Evolutionary conservation across 2,329 filamentous ascomycete species (phyloP), one percentile per base, ranked within the genome.

Genomic region (Fusarium falciforme): DNA sequence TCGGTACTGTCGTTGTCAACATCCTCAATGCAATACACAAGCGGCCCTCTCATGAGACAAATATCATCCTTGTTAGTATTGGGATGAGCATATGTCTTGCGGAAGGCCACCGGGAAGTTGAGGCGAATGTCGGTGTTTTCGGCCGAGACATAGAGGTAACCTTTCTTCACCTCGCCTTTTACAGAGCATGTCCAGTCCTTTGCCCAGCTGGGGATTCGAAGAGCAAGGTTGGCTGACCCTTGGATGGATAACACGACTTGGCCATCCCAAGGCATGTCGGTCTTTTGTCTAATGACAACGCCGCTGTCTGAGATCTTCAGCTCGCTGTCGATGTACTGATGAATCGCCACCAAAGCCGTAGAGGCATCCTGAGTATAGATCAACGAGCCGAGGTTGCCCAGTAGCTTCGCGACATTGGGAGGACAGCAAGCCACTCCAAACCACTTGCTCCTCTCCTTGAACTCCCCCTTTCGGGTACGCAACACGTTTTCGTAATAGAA

Each of bases 341-440:
- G 54, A 36, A 57, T 25, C 1, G 54, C 54, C 12, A 57, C 54
- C 7, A 25, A 11, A 8, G 25, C 25, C 1, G 54, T 57, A 36
- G 54, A 57, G n/a, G 31, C 20, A 17, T 57, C 54, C 1, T 36
- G 54, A 35, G 54, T 17, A 17, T 57, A 57, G 31, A 57, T 36
- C 31, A 57, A 5, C 9, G 54, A 57, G n/a, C 54, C 54, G 12
- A 57, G 31, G 11, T 57, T 65, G 6, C 40, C 57, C 1, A 66
- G 57, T 12, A 66, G 40, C n/a, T 61, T 61, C 1, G 57, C 57
- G 6, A 66, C 42, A 20, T 66, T 66, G 2, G 64, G 64, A 17
- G 64, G 64, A 20, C 64, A 66, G n/a, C 64, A 66, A 17, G 64
- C 64, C 16, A 61, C 42, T 3, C 42, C 64, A 36, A 66, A 66